A percentile compares a stretch with the other conserved stretches of the same genome.
Conservation (phyloP, 2,329 filamentous ascomycete species). For the Zymoseptoria passerinii region DNA sequence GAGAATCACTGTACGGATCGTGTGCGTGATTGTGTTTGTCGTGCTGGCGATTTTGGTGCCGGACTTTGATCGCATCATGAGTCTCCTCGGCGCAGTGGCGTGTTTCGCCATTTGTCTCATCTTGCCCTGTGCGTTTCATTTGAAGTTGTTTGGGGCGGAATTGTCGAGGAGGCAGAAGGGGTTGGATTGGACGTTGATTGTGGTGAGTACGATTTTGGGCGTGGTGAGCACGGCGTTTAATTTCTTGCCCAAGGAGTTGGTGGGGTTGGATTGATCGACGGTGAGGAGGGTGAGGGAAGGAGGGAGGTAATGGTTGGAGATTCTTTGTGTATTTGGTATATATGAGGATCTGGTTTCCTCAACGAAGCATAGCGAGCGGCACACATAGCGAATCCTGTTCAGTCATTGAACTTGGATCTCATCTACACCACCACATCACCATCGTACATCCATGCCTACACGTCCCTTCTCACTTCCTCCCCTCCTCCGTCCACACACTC, state of each 20-base stretch:
- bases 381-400: constrained; percentile 13
- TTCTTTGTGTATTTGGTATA: neutral
- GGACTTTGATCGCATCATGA: constrained; percentile 83
- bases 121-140: constrained; percentile 77
- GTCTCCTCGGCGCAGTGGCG: constrained; percentile 77
- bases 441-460: neutral
- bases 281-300: no score
- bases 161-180: constrained; percentile 56
- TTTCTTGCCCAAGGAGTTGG: constrained; percentile 72
- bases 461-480: constrained; percentile 1
- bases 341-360: neutral
- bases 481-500: constrained; percentile 26
- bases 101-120: constrained; percentile 95
- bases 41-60: constrained; percentile 66
- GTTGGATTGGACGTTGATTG: constrained; percentile 60
- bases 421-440: constrained; percentile 5
- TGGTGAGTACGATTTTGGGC: constrained; percentile 61
- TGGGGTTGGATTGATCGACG: neutral
- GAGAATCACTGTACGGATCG: constrained; percentile 55
- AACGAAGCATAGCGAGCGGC: neutral
- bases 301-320: no score
- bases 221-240: constrained; percentile 76
- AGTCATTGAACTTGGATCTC: neutral
- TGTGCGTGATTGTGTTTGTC: constrained; percentile 64
- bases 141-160: constrained; percentile 77